phyloP scores from a whole-genome alignment of 345 rosid genomes.

The Eucalyptus pauciflora region DNA sequence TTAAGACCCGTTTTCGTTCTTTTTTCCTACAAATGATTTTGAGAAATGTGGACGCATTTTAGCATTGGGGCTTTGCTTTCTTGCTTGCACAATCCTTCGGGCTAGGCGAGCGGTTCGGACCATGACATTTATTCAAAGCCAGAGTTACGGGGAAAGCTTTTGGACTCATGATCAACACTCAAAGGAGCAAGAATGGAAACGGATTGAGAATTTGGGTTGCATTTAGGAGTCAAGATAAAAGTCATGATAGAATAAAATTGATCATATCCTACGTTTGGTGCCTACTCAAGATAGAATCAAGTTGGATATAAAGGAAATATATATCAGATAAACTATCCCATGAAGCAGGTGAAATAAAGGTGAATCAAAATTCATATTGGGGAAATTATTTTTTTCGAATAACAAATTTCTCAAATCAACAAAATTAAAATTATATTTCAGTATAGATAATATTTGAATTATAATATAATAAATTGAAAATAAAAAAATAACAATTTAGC shows the following conservation, averaged over 20 bases:
- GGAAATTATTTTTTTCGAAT: too few species aligned
- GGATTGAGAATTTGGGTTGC: accelerated
- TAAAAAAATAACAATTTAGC: too few species aligned
- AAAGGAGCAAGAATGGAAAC: accelerated
- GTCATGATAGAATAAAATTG: too few species aligned
- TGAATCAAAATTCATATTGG: accelerated
- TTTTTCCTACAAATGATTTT: neutral
- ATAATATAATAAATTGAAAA: too few species aligned
- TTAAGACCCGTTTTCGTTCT: neutral
- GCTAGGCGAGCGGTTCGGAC: neutral
- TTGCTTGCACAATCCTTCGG: neutral
- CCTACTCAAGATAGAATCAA: too few species aligned
- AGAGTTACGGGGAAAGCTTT: neutral
- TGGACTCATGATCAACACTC: neutral
- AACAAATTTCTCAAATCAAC: too few species aligned
- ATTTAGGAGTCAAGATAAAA: accelerated
- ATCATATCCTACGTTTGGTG: accelerated
- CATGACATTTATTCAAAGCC: too few species aligned
- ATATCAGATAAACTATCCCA: accelerated
- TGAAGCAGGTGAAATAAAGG: accelerated
- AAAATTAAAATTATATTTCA: too few species aligned
- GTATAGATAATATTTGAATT: too few species aligned
- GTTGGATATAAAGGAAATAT: accelerated
- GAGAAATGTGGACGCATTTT: neutral
- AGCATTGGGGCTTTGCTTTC: neutral